Evolutionary conservation across 2,329 filamentous ascomycete genomes (phyloP).

Genomic region (Lasiodiplodia sp.): DNA sequence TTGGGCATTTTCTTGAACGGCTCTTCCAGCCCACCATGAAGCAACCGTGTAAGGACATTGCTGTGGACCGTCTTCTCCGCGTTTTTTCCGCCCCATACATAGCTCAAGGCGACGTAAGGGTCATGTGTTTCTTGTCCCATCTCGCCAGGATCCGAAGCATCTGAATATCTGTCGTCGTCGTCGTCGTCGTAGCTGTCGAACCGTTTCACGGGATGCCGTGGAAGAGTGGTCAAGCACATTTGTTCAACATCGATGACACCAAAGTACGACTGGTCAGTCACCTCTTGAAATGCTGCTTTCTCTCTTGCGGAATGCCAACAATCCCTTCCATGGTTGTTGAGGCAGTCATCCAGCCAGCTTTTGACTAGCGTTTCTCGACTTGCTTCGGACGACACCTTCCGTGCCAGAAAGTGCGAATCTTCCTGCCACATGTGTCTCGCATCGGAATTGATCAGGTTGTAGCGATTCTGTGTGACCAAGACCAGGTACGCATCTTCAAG

Average conservation of each 20-base stretch:
- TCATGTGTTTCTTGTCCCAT: background rate
- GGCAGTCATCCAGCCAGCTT: slow-evolving; percentile 29
- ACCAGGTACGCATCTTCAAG: slow-evolving; percentile 26
- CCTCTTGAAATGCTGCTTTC: background rate
- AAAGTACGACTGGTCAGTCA: slow-evolving; percentile 28
- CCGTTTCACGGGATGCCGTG: background rate
- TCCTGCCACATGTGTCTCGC: background rate
- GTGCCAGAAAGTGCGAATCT: background rate
- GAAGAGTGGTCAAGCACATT: slow-evolving; percentile 25
- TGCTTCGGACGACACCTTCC: slow-evolving; percentile 22
- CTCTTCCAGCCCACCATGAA: slow-evolving; percentile 5
- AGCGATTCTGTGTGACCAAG: background rate
- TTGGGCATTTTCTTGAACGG: background rate
- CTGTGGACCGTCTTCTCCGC: background rate
- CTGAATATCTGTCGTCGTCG: background rate
- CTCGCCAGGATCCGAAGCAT: background rate
- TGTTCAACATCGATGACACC: slow-evolving; percentile 28
- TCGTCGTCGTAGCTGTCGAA: no score
- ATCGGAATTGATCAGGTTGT: background rate
- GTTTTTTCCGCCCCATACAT: slow-evolving; percentile 13
- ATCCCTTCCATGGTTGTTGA: background rate
- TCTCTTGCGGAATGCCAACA: background rate
- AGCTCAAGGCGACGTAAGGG: slow-evolving; percentile 24
- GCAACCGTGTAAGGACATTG: background rate
- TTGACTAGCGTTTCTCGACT: slow-evolving; percentile 7